phyloP scores from a whole-genome alignment of 768 basidiomycete species.

The Gyrodon lividus region DNA sequence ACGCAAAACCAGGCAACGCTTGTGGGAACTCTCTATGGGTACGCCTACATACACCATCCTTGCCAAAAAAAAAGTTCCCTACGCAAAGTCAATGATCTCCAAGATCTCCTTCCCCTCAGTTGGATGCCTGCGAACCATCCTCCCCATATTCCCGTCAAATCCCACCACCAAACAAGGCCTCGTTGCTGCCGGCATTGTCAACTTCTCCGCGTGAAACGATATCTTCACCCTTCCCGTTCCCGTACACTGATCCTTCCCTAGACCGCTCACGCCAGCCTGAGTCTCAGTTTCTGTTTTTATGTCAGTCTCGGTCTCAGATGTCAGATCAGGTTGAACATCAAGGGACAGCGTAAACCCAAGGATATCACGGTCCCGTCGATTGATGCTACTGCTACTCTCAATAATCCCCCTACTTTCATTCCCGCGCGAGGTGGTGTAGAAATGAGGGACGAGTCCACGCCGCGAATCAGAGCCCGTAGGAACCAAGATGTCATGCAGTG shows the following conservation, averaged over 20 bases:
- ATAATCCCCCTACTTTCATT: neutral
- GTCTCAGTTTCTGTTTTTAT: too few relatives aligned
- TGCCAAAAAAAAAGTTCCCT: neutral
- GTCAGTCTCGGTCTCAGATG: too few relatives aligned
- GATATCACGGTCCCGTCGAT: too few relatives aligned
- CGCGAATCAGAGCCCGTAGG: neutral
- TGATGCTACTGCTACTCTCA: neutral
- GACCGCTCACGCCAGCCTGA: too few relatives aligned
- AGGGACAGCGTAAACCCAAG: neutral
- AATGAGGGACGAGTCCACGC: neutral
- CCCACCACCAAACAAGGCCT: neutral
- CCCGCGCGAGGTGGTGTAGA: neutral
- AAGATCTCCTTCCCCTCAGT: neutral
- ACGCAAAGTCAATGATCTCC: neutral
- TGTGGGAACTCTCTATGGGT: too few relatives aligned
- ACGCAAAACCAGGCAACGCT: too few relatives aligned
- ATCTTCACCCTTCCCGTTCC: neutral
- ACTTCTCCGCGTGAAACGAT: neutral
- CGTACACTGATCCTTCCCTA: too few relatives aligned
- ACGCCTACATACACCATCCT: too few relatives aligned
- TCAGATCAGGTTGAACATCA: neutral
- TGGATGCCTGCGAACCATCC: neutral
- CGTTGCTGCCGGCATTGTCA: neutral
- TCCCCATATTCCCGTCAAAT: neutral
- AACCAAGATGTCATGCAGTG: neutral